These are phyloP conservation scores for Hypoxylon rubiginosum DNA, from an alignment of 2,329 filamentous ascomycete genomes.

Conservation along the genomic window DNA sequence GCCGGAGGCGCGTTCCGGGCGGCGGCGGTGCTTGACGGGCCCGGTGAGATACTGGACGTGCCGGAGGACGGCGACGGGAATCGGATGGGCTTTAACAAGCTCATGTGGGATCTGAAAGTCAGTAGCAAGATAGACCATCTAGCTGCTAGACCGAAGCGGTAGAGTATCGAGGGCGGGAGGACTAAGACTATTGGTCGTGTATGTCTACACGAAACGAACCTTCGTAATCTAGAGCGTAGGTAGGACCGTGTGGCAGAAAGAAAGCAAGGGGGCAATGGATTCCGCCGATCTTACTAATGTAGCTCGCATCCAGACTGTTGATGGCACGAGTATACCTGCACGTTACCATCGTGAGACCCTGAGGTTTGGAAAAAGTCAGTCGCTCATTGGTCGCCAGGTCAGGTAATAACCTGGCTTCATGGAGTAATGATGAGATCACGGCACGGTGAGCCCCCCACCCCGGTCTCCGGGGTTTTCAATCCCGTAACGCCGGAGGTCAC, in stretches of 20 bases:
- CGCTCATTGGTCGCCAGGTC: not conserved
- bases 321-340: not conserved
- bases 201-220: not conserved
- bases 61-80: conserved; percentile 30
- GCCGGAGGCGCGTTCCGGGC: conserved; percentile 19
- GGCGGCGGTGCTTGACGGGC: conserved; percentile 8
- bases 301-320: not conserved
- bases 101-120: conserved; percentile 29
- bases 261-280: not conserved
- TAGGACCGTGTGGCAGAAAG: not conserved
- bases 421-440: too few relatives aligned
- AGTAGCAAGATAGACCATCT: conserved; percentile 15
- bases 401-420: too few relatives aligned
- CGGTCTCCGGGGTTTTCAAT: conserved; percentile 4
- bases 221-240: not conserved
- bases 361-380: not conserved
- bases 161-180: too few relatives aligned
- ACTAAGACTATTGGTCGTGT: too few relatives aligned
- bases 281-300: not conserved
- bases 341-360: not conserved
- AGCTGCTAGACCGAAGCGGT: not conserved
- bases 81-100: conserved; percentile 30
- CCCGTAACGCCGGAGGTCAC: not conserved
- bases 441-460: not conserved
- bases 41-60: conserved; percentile 20